These are phyloP conservation scores for Scheffersomyces amazonensis DNA, from an alignment of 805 yeast species.

Conservation along the genomic window DNA sequence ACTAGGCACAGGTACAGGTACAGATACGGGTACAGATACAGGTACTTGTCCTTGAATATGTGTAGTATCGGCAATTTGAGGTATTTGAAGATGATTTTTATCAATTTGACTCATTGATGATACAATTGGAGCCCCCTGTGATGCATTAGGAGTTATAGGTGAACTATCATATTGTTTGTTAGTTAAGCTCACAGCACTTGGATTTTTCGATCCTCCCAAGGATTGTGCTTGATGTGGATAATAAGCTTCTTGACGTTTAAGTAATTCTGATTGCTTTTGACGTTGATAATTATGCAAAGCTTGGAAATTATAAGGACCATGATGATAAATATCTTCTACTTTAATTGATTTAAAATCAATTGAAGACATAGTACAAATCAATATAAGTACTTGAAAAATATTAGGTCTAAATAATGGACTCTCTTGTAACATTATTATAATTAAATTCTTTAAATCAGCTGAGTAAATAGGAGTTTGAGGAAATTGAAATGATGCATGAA, in stretches of 20 bases:
- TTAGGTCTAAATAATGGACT: slow-evolving; percentile 84
- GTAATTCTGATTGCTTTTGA: slow-evolving; percentile 29
- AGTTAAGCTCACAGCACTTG: slow-evolving; percentile 1
- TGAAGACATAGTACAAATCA: slow-evolving; percentile 51
- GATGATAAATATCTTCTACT: slow-evolving; percentile 43
- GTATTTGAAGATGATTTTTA: background rate
- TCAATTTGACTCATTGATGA: background rate
- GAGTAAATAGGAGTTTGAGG: slow-evolving; percentile 70
- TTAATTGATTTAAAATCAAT: slow-evolving; percentile 25
- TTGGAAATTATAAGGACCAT: slow-evolving; percentile 56
- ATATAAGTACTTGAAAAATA: slow-evolving; percentile 74
- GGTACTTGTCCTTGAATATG: background rate
- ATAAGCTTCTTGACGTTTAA: slow-evolving; percentile 37
- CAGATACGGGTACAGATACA: background rate
- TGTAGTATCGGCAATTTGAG: slow-evolving; percentile 1
- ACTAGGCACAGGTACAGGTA: too few species aligned
- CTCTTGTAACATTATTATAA: slow-evolving; percentile 76
- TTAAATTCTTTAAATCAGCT: slow-evolving; percentile 68
- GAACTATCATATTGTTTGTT: background rate
- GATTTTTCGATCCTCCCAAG: slow-evolving; percentile 1
- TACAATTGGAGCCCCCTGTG: background rate
- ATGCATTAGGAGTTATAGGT: background rate
- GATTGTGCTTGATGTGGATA: slow-evolving; percentile 29
- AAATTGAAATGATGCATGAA: slow-evolving; percentile 79
- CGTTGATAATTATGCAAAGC: slow-evolving; percentile 52